Base-by-base conservation (phyloP, 305 asterid genomes). In the Caryopteris hybrid region DNA sequence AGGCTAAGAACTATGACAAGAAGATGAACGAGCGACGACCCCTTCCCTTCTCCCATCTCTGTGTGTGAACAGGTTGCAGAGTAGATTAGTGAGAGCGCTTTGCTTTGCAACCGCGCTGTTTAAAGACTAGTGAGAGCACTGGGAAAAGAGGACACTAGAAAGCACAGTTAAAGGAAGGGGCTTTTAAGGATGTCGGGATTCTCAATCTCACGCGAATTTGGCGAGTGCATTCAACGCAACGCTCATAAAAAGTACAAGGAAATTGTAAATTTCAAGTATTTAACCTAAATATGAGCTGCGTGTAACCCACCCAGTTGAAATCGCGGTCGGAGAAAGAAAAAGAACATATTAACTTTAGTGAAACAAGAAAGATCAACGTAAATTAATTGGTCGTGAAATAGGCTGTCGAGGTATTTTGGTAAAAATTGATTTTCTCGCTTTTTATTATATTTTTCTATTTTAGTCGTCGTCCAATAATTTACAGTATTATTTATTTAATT, bases 1-100 rank as follows among this genome's bases (percentile, higher is more conserved):
- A 92, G 85, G 85, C 97, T 88, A 55, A 88, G 73, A 21, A 85
- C 75, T 8, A 90, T 86, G 22, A 88, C 92, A 3, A 80, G 78
- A 38, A 80, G 84, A 80, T 80, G 84, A 66, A 76, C 81, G 6
- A 80, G 84, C 48, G 81, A 56, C n/a, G 81, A 80, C 57, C 84
- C 94, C 67, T 84, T 94, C 56, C 77, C 88, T 61, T 84, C 95
- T 43, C 79, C 85, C 92, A 83, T 85, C 45, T 42, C 64, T 34
- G 66, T 11, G 62, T 55, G 76, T 31, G 74, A 64, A 58, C 69
- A 23, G 58, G 41, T 51, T 7, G 39, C 8, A 41, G 72, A 43
- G 45, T 14, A 38, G 62, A 68, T 61, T 43, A 14, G 67, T 52
- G 48, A 14, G 66, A 18, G 57, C 12, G 33, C 22, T 56, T 22